Evolutionary conservation across 495 filamentous ascomycete genomes (phyloP).

Genomic region (Podospora pseudocomata): DNA sequence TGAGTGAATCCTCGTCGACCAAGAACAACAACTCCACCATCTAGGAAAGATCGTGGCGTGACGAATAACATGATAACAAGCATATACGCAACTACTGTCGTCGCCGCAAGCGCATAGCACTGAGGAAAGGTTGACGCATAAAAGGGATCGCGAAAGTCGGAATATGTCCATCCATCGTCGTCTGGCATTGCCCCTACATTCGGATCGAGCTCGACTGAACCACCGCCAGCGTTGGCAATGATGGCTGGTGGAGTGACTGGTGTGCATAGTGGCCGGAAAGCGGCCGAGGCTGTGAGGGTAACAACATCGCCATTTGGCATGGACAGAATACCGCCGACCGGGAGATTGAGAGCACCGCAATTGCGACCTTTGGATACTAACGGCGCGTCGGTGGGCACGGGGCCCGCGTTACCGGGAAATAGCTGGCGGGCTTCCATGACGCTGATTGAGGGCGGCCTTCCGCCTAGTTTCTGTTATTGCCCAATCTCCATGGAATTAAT

Average conservation of each 20-base stretch:
- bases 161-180: constrained; percentile 31
- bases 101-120: constrained; percentile 84
- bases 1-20: constrained; percentile 81
- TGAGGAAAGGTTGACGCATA: constrained; percentile 89
- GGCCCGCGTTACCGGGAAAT: constrained; percentile 9
- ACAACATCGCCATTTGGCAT: constrained; percentile 55
- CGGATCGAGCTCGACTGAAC: constrained; percentile 40
- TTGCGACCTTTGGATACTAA: constrained; percentile 21
- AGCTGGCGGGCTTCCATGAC: constrained; percentile 29
- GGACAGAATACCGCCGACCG: constrained; percentile 56
- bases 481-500: constrained; percentile 36
- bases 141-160: constrained; percentile 76
- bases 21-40: constrained; percentile 77
- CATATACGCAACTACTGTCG: constrained; percentile 88
- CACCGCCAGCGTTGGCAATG: constrained; percentile 45
- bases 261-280: constrained; percentile 62
- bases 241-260: constrained; percentile 40
- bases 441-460: constrained; percentile 27
- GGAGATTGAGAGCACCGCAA: constrained; percentile 50
- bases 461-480: constrained; percentile 27
- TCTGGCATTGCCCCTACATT: constrained; percentile 12
- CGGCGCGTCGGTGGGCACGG: constrained; percentile 17
- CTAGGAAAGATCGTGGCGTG: constrained; percentile 81
- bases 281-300: constrained; percentile 58
- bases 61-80: constrained; percentile 93